Base-by-base conservation (phyloP, 2,329 filamentous ascomycete genomes). In the Ceratocystis lukuohia region DNA sequence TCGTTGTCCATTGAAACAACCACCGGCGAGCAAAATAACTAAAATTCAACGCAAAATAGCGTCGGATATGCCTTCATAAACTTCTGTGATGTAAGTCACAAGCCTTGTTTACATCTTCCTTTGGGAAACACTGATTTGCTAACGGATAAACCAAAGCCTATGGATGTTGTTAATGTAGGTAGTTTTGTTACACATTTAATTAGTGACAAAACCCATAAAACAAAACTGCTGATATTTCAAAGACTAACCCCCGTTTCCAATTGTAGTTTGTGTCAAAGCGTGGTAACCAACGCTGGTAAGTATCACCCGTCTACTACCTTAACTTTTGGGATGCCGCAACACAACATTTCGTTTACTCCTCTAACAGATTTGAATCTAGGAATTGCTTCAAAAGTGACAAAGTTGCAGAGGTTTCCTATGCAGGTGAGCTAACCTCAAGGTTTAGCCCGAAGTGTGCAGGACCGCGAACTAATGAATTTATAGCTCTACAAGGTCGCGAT, bases 51-150 rank as follows among this genome's bases (percentile, higher is more conserved):
- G 22, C 15, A 15, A 53, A 15, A 4, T 69, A 96, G 91, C 74
- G 93, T 97, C 67, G 94, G 94, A 59, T 97, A 97, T 75, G 93
- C 91, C 0, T 99, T 97, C 76, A 91, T 99, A 77, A 96, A 99
- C 76, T 96, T 97, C 71, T 83, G 86, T 56, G 86, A 91, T 74
- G 87, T 89, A 75, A 82, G 86, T 72, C 22, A 46, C 4, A 7
- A 17, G 7, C 25, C n/a, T n/a, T 46, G 8, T n/a, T 37, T 8
- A 10, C 5, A 6, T 28, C 7, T 10, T 12, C 12, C 5, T 20
- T 46, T 37, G 22, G 28, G 8, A 65, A 8, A 12, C 37, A 10
- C 10, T 15, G 25, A 44, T 15, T 7, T 66, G 20, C n/a, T 46
- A 22, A 61, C 15, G 5, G 37, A n/a, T 44, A 20, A 6, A 15